A percentile compares a stretch with the other conserved stretches of the same genome.
Evolutionary conservation across 208 protist species (phyloP).

Genomic region (Crithidia thermophila): DNA sequence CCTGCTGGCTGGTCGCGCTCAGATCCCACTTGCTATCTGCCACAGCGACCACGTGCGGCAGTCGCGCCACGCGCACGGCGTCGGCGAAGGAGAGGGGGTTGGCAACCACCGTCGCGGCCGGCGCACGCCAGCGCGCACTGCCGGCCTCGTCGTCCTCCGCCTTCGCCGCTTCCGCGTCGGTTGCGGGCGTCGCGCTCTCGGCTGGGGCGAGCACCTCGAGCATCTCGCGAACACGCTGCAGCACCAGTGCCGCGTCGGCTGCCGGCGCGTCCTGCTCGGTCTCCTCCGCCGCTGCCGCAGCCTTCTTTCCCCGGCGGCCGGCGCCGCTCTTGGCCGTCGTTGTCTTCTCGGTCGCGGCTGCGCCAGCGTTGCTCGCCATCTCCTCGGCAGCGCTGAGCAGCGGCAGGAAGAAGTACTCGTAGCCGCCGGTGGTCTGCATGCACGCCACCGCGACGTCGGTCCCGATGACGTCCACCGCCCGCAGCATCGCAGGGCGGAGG

Average conservation of each 20-base stretch:
- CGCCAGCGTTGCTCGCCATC: neutral
- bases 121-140: conserved; percentile 21
- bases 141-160: neutral
- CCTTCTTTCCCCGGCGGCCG: neutral
- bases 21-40: conserved; percentile 25
- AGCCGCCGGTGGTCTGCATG: conserved; percentile 72
- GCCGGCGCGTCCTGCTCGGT: neutral
- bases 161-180: neutral
- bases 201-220: conserved; percentile 31
- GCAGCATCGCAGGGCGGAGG: conserved; percentile 46
- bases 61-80: conserved; percentile 25
- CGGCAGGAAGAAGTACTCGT: conserved; percentile 74
- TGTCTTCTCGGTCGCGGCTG: neutral
- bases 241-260: neutral
- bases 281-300: neutral
- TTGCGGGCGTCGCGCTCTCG: neutral
- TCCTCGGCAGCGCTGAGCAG: conserved; percentile 27
- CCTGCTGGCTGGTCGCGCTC: conserved; percentile 25
- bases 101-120: conserved; percentile 5
- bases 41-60: conserved; percentile 12
- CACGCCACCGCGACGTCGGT: conserved; percentile 64
- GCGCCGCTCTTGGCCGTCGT: neutral
- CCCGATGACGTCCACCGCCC: conserved; percentile 50
- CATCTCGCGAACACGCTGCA: conserved; percentile 40
- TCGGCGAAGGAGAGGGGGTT: conserved; percentile 27